Evolutionary conservation across 139 green algal genomes (phyloP), one percentile per base, ranked within the genome.

Genomic region (Microglena sp.): DNA sequence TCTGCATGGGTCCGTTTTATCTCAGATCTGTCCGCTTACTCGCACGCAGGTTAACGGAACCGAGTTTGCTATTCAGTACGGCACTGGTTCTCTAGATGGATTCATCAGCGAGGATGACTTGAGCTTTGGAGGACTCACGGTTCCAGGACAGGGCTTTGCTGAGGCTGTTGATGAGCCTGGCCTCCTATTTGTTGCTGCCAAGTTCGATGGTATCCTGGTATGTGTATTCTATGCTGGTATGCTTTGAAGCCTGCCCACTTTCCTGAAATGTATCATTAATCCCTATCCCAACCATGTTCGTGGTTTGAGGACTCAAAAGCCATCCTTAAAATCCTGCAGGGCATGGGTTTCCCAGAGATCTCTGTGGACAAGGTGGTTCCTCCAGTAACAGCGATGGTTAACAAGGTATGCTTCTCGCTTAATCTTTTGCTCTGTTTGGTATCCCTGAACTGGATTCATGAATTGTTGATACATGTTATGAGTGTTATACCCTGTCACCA

Each of bases 161-260:
- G 79, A 85, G 70, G 89, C 90, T 1, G 68, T 87, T n/a, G 82
- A 82, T 55, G 94, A 99, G 79, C 94, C 94, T 3, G 87, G 87
- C 36, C 72, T 99, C 15, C 80, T 92, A 5, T 99, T 99, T 73
- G 79, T 99, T 44, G 84, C 87, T 6, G 91, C 90, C 40, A 92
- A 93, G 68, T 99, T 99, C 72, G 94, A 99, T 64, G 94, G 94
- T 55, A 97, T 99, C 70, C 71, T 99, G 73, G 86, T 89, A 53
- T 27, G 67, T 56, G n/a, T n/a, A n/a, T n/a, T n/a, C n/a, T n/a
- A n/a, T n/a, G n/a, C n/a, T n/a, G n/a, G n/a, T n/a, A n/a, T n/a
- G n/a, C n/a, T n/a, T n/a, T n/a, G n/a, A n/a, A n/a, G n/a, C n/a
- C n/a, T n/a, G n/a, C n/a, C n/a, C n/a, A n/a, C n/a, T n/a, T n/a